Evolutionary conservation across 306 rosid species (phyloP), one percentile per base, ranked within the genome.

Genomic region (Ceratonia siliqua): DNA sequence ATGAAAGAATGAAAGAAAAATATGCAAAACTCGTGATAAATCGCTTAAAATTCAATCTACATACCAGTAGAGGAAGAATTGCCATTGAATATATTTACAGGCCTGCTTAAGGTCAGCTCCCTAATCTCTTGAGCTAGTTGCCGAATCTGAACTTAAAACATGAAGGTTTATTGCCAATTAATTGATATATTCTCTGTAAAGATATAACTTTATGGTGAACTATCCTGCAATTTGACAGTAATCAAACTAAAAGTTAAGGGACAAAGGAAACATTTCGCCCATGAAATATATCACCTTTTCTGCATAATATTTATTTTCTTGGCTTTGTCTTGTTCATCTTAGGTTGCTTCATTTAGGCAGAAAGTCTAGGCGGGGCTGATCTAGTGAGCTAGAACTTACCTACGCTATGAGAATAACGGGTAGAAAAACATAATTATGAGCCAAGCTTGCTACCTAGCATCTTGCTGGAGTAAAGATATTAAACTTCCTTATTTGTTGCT

Each of bases 101-200:
- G 92, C 49, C 81, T 87, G 25, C 96, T 78, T 43, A 81, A 65
- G 17, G 91, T 61, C 81, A 92, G 58, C 85, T 90, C 96, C 78
- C 85, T 85, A 76, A 90, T 92, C 87, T 88, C 94, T 82, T 81
- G 87, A 21, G 98, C 85, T 75, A 88, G 79, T 59, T 92, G 88
- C 45, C 87, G 94, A 75, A 92, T 83, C 96, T 92, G 88, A 84
- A 68, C 43, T 43, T 20, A 32, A 36, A 61, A 70, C 42, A 74
- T 6, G 8, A 18, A 57, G 45, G 45, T 5, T n/a, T 52, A 43
- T 28, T 52, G 48, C 17, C 21, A 36, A 39, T 54, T 30, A 74
- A 62, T 25, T 36, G 32, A 61, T 30, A 22, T 41, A 45, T 32
- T 79, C 41, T 17, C 49, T 42, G 42, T 13, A 53, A 80, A 62